Base-by-base conservation (phyloP, 805 yeast species). In the Kazachstania taianensis region DNA sequence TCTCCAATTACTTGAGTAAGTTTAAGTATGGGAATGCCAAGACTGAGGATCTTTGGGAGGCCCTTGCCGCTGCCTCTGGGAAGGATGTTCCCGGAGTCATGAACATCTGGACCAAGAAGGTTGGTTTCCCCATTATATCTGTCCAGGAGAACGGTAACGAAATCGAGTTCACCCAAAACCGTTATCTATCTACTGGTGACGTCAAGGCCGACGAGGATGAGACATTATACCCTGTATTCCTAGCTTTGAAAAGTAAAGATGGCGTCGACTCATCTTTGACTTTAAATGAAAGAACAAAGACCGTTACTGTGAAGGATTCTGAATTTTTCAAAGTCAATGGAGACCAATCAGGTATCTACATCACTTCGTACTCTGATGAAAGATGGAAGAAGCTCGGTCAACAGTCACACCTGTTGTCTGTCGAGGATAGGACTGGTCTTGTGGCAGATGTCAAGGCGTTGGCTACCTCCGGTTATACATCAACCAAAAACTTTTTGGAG, bases 381-480 rank as follows among this genome's bases (percentile, higher is more conserved):
- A 75, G 86, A 55, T 76, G 86, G 77, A 61, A 65, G 36, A 75
- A 75, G 53, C 67, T 81, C 47, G 84, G 84, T 38, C 53, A 69
- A 41, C 69, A 67, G 28, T 65, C 65, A 10, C 74, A 75, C 27
- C 61, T 69, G 46, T 66, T 81, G 47, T 67, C 83, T n/a, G 80
- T 77, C 33, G 81, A 78, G 53, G 92, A 81, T 59, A 73, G 84
- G 59, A 75, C 78, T 38, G 87, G 86, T 28, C 67, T 80, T 45
- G 79, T 81, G 33, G 81, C 86, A n/a, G 94, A 81, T 60, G 82
- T 83, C 14, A 73, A 71, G 38, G 70, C 84, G 8, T 66, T 80
- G 43, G 74, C 87, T 4, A 61, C 75, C 23, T 74, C 87, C 23
- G 92, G 89, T 20, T 70, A 70, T 49, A 71, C 77, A 39, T 63